A percentile compares a stretch with the other conserved stretches of the same genome.
Evolutionary conservation across 1,284 basidiomycete genomes (phyloP).

Genomic region (Veloboletus limbatus): DNA sequence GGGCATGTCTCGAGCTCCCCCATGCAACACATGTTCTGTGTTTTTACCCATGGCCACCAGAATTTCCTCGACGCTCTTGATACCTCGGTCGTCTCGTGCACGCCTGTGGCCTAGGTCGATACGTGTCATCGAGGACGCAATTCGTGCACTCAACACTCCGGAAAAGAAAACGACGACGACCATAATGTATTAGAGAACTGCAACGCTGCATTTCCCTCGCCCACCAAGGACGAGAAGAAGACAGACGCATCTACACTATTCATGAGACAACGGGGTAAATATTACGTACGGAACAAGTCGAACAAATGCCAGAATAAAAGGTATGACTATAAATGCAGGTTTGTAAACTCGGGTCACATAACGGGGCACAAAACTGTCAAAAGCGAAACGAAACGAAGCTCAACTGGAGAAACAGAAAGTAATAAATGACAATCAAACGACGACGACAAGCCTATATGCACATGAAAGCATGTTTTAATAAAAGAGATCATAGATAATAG

Average conservation of each 20-base stretch:
- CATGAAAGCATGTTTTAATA: slow-evolving; percentile 27
- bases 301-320: slow-evolving; percentile 25
- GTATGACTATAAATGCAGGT: slow-evolving; percentile 22
- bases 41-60: too few species aligned
- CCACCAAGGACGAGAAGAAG: slow-evolving; percentile 1
- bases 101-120: too few species aligned
- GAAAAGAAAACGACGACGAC: slow-evolving; percentile 21
- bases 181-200: slow-evolving; percentile 37
- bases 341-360: slow-evolving; percentile 20
- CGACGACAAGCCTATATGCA: slow-evolving; percentile 27
- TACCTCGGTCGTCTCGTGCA: too few species aligned
- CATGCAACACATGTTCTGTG: too few species aligned
- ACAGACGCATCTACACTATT: slow-evolving; percentile 28
- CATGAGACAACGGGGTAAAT: slow-evolving; percentile 23
- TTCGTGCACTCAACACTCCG: not conserved
- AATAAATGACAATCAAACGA: slow-evolving; percentile 30
- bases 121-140: too few species aligned
- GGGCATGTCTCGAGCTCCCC: too few species aligned
- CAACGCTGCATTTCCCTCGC: slow-evolving; percentile 9
- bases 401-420: slow-evolving; percentile 15
- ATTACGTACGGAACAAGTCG: slow-evolving; percentile 31
- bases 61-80: too few species aligned
- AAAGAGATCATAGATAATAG: slow-evolving; percentile 28
- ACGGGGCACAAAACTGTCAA: slow-evolving; percentile 15
- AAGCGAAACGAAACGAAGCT: slow-evolving; percentile 8